Percentiles rank a stretch among this genome's conserved stretches.
Conservation (phyloP, 495 filamentous ascomycete species). For the Hypoxylon intermedium region DNA sequence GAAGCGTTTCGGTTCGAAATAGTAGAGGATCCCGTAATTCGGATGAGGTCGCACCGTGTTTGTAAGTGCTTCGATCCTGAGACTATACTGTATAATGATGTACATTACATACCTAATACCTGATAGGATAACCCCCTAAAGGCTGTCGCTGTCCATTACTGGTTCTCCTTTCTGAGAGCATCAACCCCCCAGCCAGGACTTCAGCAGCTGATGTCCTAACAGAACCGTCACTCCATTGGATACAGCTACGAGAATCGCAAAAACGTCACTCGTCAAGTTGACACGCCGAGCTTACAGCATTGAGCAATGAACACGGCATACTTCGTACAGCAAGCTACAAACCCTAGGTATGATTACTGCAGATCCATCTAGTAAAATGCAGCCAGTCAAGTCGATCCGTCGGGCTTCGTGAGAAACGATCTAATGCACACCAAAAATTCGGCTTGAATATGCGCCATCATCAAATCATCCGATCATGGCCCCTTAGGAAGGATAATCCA, state of each 20-base stretch:
- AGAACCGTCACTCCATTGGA: conserved; percentile 15
- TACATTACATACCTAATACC: background rate
- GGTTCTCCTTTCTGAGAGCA: background rate
- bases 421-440: conserved; percentile 32
- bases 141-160: no score
- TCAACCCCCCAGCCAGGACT: background rate
- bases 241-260: conserved; percentile 16
- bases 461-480: conserved; percentile 19
- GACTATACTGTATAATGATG: conserved; percentile 10
- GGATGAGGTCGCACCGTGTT: conserved; percentile 29
- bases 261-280: conserved; percentile 10
- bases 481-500: conserved; percentile 16
- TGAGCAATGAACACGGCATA: conserved; percentile 21
- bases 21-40: conserved; percentile 26
- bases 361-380: conserved; percentile 26
- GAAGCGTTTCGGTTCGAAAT: conserved; percentile 27
- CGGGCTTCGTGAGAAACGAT: conserved; percentile 22
- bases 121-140: background rate
- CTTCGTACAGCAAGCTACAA: conserved; percentile 24
- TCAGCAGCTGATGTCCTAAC: background rate
- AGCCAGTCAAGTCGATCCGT: conserved; percentile 28
- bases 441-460: conserved; percentile 14
- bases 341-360: conserved; percentile 28
- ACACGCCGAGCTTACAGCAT: conserved; percentile 9
- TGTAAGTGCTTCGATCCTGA: conserved; percentile 10